Base-by-base conservation (phyloP, 169 alveolate species). In the Plasmodium fragile region DNA sequence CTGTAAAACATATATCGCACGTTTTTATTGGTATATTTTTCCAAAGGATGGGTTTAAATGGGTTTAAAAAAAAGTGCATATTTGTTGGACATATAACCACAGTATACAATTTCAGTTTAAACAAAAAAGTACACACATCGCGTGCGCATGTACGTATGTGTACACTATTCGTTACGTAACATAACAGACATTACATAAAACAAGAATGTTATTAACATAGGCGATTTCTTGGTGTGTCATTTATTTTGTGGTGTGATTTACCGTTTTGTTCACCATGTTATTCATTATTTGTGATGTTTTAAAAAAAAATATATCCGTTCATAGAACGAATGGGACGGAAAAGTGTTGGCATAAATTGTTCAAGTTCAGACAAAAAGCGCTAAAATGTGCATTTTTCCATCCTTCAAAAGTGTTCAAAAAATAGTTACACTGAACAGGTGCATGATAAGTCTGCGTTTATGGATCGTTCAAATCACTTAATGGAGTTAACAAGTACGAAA, bases 1-100 rank as follows among this genome's bases (percentile, higher is more conserved):
- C 69, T 5, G 25, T 78, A 22, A 30, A 30, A 78, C 53, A 78
- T 78, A 41, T 16, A 30, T 34, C 83, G 25, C 18, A 77, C 41
- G 65, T n/a, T 77, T 77, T 77, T 34, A 77, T 77, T 28, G 41
- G 49, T 55, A 77, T 55, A 39, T 77, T 77, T 41, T 77, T n/a
- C 25, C 8, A 28, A 77, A 59, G 16, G 32, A 59, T 59, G 73
- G 32, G 10, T 59, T 18, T n/a, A 59, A 59, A 59, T 32, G 32
- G 10, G 16, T 18, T n/a, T n/a, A 59, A 59, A 59, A 55, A 59
- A 18, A 65, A 65, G 18, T 7, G 75, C 75, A 65, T 7, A 65
- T 65, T 49, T 65, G 4, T 18, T 65, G 36, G 39, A 6, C 18
- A 65, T 25, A 65, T 65, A 18, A 25, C n/a, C n/a, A 28, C 18